A percentile compares a stretch with the other conserved stretches of the same genome.
phyloP scores from a whole-genome alignment of 2,329 filamentous ascomycete genomes.

The Hypoxylon sp. region DNA sequence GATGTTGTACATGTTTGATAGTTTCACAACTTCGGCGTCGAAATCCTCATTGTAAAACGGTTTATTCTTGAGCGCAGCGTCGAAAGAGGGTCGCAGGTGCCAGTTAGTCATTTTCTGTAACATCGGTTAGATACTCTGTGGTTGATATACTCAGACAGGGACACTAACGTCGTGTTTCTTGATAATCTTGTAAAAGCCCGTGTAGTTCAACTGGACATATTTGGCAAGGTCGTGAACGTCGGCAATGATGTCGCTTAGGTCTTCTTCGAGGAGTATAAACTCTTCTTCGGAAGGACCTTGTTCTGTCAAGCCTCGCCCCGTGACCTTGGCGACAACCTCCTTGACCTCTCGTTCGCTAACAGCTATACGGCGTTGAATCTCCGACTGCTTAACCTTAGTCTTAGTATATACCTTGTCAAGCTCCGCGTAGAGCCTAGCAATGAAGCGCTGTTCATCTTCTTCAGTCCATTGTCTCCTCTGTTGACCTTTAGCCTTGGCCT shows the following conservation, averaged over 20 bases:
- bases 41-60: slow-evolving; percentile 99
- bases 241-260: slow-evolving; percentile 96
- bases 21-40: slow-evolving; percentile 92
- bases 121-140: slow-evolving; percentile 31
- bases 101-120: slow-evolving; percentile 90
- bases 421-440: slow-evolving; percentile 87
- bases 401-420: slow-evolving; percentile 98
- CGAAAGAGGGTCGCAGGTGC: slow-evolving; percentile 96
- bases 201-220: slow-evolving; percentile 98
- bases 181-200: slow-evolving; percentile 99
- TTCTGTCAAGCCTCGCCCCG: slow-evolving; percentile 69
- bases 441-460: slow-evolving; percentile 91
- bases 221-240: slow-evolving; percentile 98
- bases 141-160: slow-evolving; percentile 1
- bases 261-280: slow-evolving; percentile 92
- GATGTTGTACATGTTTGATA: slow-evolving; percentile 94
- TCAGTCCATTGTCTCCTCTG: slow-evolving; percentile 81
- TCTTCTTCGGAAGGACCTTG: slow-evolving; percentile 85
- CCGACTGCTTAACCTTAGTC: slow-evolving; percentile 96
- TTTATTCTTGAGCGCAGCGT: slow-evolving; percentile 91
- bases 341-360: slow-evolving; percentile 90
- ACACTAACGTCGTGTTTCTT: slow-evolving; percentile 94
- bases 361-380: slow-evolving; percentile 92
- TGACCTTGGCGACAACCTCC: slow-evolving; percentile 81
- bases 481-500: slow-evolving; percentile 60